A percentile compares a stretch with the other conserved stretches of the same genome.
phyloP scores from a whole-genome alignment of 2,329 filamentous ascomycete species.

The Aureobasidium sp. region DNA sequence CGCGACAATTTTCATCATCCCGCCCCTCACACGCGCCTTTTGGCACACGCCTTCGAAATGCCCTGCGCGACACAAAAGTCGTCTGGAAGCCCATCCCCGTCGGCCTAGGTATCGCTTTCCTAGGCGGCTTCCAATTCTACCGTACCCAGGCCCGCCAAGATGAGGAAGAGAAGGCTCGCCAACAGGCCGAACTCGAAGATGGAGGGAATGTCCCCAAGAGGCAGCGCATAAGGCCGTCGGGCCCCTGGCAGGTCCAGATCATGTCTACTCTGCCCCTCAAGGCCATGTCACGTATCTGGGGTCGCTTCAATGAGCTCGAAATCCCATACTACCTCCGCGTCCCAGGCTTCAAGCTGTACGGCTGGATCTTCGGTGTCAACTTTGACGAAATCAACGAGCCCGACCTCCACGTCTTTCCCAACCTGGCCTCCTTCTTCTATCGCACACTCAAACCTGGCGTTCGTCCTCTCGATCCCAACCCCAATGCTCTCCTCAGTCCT shows the following conservation, averaged over 20 bases:
- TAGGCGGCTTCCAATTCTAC: constrained; percentile 79
- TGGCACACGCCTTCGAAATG: constrained; percentile 48
- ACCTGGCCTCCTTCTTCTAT: constrained; percentile 95
- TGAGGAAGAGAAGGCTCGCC: constrained; percentile 38
- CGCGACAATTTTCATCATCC: constrained; percentile 15
- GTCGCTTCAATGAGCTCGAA: constrained; percentile 79
- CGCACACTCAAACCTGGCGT: constrained; percentile 83
- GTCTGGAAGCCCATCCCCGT: constrained; percentile 90
- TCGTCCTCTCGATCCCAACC: constrained; percentile 75
- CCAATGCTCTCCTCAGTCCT: constrained; percentile 75
- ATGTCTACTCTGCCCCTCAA: constrained; percentile 92
- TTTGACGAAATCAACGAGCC: constrained; percentile 80
- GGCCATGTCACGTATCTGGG: constrained; percentile 83
- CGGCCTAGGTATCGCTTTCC: constrained; percentile 74
- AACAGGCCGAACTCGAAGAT: constrained; percentile 38
- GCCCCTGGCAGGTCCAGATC: constrained; percentile 75
- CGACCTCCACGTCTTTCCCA: constrained; percentile 83
- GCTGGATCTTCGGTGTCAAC: constrained; percentile 85
- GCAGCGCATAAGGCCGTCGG: constrained; percentile 66
- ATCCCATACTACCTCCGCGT: constrained; percentile 83
- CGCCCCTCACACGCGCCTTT: constrained; percentile 44
- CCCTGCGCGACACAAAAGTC: constrained; percentile 58
- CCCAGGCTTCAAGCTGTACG: constrained; percentile 87
- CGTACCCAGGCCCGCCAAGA: constrained; percentile 56
- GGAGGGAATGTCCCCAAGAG: constrained; percentile 44